phyloP scores from a whole-genome alignment of 345 rosid genomes.

The Brassica juncea region DNA sequence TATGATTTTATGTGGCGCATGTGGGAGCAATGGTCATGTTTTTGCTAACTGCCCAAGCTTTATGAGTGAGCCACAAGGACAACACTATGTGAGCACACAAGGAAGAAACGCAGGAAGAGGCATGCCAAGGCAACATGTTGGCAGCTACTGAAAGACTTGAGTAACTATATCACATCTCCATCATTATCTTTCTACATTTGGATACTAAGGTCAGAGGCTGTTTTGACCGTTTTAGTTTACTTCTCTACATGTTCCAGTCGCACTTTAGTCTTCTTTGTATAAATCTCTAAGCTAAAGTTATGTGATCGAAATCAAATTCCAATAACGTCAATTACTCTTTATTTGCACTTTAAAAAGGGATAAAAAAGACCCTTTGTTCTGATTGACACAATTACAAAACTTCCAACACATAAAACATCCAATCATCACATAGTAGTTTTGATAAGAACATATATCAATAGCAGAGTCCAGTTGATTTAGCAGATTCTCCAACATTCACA shows the following conservation, averaged over 20 bases:
- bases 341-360: background rate
- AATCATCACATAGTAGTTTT: slow-evolving; percentile 4
- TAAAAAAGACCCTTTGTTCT: slow-evolving; percentile 16
- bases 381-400: slow-evolving; percentile 24
- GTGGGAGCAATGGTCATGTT: slow-evolving; percentile 67
- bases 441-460: slow-evolving; percentile 31
- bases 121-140: slow-evolving; percentile 49
- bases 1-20: slow-evolving; percentile 48
- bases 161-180: background rate
- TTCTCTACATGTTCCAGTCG: background rate
- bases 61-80: slow-evolving; percentile 58
- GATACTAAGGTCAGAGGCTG: slow-evolving; percentile 18
- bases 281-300: background rate
- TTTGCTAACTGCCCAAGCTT: slow-evolving; percentile 68
- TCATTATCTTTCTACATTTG: background rate
- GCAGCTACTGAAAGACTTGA: slow-evolving; percentile 44
- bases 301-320: background rate
- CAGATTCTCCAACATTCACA: slow-evolving; percentile 35
- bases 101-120: slow-evolving; percentile 52
- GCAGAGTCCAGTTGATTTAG: slow-evolving; percentile 48
- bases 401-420: background rate
- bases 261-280: background rate
- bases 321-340: background rate
- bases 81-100: slow-evolving; percentile 28
- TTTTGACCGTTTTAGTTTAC: slow-evolving; percentile 15